Evolutionary conservation across 495 filamentous ascomycete genomes (phyloP).

Genomic region (Hypoxylon subgilvum): DNA sequence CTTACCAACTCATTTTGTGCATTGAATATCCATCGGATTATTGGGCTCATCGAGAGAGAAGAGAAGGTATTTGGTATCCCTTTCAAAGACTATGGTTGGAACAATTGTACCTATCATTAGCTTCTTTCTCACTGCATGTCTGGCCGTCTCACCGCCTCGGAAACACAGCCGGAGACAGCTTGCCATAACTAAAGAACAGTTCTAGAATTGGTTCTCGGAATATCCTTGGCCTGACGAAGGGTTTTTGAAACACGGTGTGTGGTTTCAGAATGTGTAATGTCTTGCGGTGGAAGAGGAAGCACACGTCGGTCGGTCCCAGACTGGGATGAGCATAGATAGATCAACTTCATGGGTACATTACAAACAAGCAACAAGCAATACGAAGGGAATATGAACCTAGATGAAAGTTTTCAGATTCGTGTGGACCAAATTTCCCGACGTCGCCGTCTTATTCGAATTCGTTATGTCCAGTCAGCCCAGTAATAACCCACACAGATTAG

Average conservation of each 20-base stretch:
- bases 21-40: constrained; percentile 38
- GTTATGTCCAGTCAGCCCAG: no score
- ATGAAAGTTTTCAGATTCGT: constrained; percentile 1
- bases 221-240: constrained; percentile 14
- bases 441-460: no score
- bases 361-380: constrained; percentile 12
- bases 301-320: background rate
- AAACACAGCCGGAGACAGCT: constrained; percentile 1
- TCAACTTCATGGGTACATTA: constrained; percentile 20
- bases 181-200: constrained; percentile 15
- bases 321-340: constrained; percentile 16
- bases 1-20: no score
- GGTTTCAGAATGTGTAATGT: background rate
- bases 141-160: background rate
- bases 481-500: no score
- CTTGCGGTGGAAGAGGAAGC: background rate
- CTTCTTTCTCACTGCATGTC: background rate
- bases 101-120: constrained; percentile 7
- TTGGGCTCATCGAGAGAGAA: constrained; percentile 20
- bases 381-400: constrained; percentile 1
- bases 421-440: no score
- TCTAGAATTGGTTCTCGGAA: constrained; percentile 19
- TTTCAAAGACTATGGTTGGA: constrained; percentile 16
- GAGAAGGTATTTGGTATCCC: background rate
- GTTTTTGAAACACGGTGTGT: constrained; percentile 4